Evolutionary conservation across 2,329 filamentous ascomycete species (phyloP).

Genomic region (Hymenoscyphus fructigenus): DNA sequence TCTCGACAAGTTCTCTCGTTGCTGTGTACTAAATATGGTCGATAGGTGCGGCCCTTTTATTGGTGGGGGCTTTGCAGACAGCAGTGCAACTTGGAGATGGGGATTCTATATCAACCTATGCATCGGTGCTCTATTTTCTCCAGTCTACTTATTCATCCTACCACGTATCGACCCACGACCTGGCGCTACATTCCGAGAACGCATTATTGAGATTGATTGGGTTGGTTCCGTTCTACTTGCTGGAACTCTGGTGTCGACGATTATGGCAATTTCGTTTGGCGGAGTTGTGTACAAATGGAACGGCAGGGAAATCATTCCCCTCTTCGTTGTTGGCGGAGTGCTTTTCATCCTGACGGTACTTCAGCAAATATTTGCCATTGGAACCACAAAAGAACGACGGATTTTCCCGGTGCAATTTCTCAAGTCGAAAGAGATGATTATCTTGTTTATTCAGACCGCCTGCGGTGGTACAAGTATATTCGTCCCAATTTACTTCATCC

Average conservation of each 20-base stretch:
- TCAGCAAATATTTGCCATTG: slow-evolving; percentile 18
- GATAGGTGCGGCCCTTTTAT: slow-evolving; percentile 11
- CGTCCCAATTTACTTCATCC: slow-evolving; percentile 35
- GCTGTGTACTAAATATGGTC: not conserved
- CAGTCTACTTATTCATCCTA: slow-evolving; percentile 43
- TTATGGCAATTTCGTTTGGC: slow-evolving; percentile 34
- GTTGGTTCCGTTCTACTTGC: slow-evolving; percentile 27
- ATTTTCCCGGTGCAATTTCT: slow-evolving; percentile 18
- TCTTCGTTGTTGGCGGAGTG: slow-evolving; percentile 45
- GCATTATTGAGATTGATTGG: slow-evolving; percentile 30
- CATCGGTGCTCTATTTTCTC: slow-evolving; percentile 39
- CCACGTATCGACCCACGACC: slow-evolving; percentile 36
- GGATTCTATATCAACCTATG: slow-evolving; percentile 51
- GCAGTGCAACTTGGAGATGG: slow-evolving; percentile 29
- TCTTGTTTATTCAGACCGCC: slow-evolving; percentile 37
- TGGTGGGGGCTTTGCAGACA: slow-evolving; percentile 36
- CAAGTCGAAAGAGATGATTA: slow-evolving; percentile 32
- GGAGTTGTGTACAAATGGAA: slow-evolving; percentile 29
- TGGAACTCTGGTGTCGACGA: slow-evolving; percentile 28
- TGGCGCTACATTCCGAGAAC: slow-evolving; percentile 8
- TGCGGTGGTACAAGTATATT: slow-evolving; percentile 8
- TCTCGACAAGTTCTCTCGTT: not conserved
- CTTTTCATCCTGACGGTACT: slow-evolving; percentile 11
- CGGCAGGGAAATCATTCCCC: slow-evolving; percentile 13
- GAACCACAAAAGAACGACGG: slow-evolving; percentile 14